phyloP scores from a whole-genome alignment of 2,329 filamentous ascomycete species.

The Tolypocladium tropicale region DNA sequence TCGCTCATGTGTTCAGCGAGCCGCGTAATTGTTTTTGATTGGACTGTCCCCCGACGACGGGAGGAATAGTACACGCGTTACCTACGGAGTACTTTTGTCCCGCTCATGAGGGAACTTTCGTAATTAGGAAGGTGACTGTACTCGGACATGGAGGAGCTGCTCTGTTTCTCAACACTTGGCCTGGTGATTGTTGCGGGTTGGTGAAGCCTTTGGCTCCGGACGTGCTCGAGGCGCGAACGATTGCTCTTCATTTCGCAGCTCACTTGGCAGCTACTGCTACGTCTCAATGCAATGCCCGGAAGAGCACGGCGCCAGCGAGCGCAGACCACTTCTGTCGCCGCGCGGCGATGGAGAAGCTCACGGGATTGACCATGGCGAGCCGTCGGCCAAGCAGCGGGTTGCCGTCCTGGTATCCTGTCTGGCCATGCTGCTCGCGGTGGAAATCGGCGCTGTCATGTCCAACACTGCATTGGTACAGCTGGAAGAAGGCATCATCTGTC shows the following conservation, averaged over 20 bases:
- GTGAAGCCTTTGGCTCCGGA: too few relatives aligned
- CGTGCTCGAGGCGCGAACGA: not conserved
- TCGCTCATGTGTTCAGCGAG: too few relatives aligned
- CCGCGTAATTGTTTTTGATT: too few relatives aligned
- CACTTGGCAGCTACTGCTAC: not conserved
- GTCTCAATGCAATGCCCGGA: not conserved
- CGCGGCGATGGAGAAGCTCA: not conserved
- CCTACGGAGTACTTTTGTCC: too few relatives aligned
- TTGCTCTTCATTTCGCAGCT: not conserved
- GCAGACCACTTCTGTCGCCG: not conserved
- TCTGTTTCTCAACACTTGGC: too few relatives aligned
- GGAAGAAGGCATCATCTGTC: conserved; percentile 1
- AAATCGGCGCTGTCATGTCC: not conserved
- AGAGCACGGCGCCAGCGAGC: not conserved
- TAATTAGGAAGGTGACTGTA: too few relatives aligned
- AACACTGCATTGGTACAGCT: not conserved
- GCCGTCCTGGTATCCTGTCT: not conserved
- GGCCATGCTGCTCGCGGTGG: not conserved
- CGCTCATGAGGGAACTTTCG: too few relatives aligned
- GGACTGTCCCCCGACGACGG: too few relatives aligned
- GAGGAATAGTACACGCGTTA: too few relatives aligned
- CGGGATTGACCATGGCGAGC: not conserved
- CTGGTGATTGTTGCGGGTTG: too few relatives aligned
- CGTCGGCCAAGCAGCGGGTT: not conserved
- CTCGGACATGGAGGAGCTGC: too few relatives aligned